Conservation (phyloP, 768 basidiomycete genomes). For the Lactarius sp. region DNA sequence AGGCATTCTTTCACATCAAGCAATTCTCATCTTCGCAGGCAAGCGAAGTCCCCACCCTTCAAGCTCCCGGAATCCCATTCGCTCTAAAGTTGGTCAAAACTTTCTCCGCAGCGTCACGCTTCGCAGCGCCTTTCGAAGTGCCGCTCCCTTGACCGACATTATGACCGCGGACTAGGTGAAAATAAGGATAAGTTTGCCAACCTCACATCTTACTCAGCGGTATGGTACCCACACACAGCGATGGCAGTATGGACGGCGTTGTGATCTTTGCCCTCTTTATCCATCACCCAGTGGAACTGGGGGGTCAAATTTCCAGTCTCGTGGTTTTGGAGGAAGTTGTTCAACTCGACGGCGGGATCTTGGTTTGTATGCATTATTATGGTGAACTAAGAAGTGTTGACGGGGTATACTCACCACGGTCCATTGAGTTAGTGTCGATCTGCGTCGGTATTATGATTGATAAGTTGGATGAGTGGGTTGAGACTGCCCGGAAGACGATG, state of each 20-base stretch:
- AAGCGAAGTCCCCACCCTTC: not conserved
- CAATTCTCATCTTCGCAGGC: not conserved
- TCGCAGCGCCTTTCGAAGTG: not conserved
- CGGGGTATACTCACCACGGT: not conserved
- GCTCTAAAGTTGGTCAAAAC: not conserved
- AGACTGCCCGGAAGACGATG: not conserved
- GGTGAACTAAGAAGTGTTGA: not conserved
- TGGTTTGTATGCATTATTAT: not conserved
- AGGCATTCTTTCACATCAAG: not conserved
- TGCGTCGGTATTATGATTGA: not conserved
- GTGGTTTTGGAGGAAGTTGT: constrained; percentile 1
- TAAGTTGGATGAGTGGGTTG: not conserved
- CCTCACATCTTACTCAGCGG: not conserved
- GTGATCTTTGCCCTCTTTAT: not conserved
- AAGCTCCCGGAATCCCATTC: not conserved
- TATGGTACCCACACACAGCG: not conserved
- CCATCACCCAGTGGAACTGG: not conserved
- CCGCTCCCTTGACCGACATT: not conserved
- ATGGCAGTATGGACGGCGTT: not conserved
- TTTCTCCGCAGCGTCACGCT: not conserved
- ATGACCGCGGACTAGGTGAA: not conserved
- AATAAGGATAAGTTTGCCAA: not conserved
- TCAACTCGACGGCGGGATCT: not conserved
- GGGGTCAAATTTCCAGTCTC: not conserved
- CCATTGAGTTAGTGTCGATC: not conserved